phyloP scores from a whole-genome alignment of 805 yeast genomes.

The Huiozyma sinensis region DNA sequence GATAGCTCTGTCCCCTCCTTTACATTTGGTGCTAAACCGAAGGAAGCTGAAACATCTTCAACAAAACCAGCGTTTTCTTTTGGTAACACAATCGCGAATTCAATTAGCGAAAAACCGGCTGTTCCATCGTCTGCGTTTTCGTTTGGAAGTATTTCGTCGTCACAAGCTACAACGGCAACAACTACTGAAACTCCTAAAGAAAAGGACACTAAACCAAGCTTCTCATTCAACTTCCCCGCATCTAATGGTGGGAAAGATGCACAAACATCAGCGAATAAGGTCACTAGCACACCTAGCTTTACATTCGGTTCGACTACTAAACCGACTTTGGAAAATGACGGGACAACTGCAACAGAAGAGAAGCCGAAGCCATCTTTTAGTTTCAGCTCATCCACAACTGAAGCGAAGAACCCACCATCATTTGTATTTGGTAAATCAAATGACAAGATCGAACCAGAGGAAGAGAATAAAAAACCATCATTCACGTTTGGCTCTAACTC shows the following conservation, averaged over 20 bases:
- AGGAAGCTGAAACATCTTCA: neutral
- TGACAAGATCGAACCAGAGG: slow-evolving; percentile 20
- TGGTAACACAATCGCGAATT: slow-evolving; percentile 1
- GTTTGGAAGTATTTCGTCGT: slow-evolving; percentile 13
- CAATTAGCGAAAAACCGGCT: neutral
- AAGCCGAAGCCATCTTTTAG: slow-evolving; percentile 2
- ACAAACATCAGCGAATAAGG: too few relatives aligned
- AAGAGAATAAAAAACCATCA: slow-evolving; percentile 17
- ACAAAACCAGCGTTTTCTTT: slow-evolving; percentile 6
- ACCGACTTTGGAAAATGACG: too few relatives aligned
- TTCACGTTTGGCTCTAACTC: slow-evolving; percentile 22
- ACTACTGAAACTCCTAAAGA: neutral
- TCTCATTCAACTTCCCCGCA: slow-evolving; percentile 2
- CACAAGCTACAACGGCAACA: slow-evolving; percentile 6
- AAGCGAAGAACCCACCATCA: slow-evolving; percentile 6
- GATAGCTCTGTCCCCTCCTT: slow-evolving; percentile 11
- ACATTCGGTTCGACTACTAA: too few relatives aligned
- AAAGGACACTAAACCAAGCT: slow-evolving; percentile 2
- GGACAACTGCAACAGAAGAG: neutral
- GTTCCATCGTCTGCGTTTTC: slow-evolving; percentile 14
- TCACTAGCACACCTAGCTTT: too few relatives aligned
- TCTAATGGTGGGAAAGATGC: neutral
- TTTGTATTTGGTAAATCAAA: slow-evolving; percentile 10
- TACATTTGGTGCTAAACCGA: slow-evolving; percentile 9
- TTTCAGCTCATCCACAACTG: neutral